A percentile compares a stretch with the other conserved stretches of the same genome.
phyloP scores from a whole-genome alignment of 2,329 filamentous ascomycete species.

The Diaporthe nobilis region DNA sequence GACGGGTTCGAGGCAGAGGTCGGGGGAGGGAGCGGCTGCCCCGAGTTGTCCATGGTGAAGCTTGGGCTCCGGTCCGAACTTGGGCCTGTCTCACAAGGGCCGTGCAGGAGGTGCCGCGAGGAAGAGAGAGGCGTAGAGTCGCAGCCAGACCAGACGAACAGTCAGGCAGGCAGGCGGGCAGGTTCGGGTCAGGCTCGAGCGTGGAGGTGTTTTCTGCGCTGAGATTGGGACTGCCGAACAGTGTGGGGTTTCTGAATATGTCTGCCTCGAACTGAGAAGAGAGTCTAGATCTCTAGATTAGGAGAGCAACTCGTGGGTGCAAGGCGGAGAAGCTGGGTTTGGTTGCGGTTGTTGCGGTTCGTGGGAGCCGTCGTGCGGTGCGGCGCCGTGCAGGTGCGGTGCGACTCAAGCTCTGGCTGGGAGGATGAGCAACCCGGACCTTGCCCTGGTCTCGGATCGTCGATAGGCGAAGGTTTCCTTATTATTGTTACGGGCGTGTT shows the following conservation, averaged over 20 bases:
- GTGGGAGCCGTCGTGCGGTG: not conserved
- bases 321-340: not conserved
- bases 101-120: slow-evolving; percentile 17
- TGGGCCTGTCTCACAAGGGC: not conserved
- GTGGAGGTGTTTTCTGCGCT: not conserved
- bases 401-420: slow-evolving; percentile 12
- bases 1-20: slow-evolving; percentile 37
- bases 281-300: not conserved
- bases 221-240: not conserved
- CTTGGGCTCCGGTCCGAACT: not conserved
- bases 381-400: not conserved
- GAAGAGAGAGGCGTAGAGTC: not conserved
- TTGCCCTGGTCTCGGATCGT: slow-evolving; percentile 28
- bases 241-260: not conserved
- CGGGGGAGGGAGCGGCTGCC: slow-evolving; percentile 32
- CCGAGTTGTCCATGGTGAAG: slow-evolving; percentile 38
- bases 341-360: not conserved
- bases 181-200: not conserved
- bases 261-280: not conserved
- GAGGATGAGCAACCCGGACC: slow-evolving; percentile 24
- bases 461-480: slow-evolving; percentile 10
- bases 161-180: not conserved
- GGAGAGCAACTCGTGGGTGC: not conserved
- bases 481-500: not conserved
- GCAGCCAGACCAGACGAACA: slow-evolving; percentile 15